Evolutionary conservation across 495 filamentous ascomycete species (phyloP), one percentile per base, ranked within the genome.

Genomic region (Cryomyces minteri): DNA sequence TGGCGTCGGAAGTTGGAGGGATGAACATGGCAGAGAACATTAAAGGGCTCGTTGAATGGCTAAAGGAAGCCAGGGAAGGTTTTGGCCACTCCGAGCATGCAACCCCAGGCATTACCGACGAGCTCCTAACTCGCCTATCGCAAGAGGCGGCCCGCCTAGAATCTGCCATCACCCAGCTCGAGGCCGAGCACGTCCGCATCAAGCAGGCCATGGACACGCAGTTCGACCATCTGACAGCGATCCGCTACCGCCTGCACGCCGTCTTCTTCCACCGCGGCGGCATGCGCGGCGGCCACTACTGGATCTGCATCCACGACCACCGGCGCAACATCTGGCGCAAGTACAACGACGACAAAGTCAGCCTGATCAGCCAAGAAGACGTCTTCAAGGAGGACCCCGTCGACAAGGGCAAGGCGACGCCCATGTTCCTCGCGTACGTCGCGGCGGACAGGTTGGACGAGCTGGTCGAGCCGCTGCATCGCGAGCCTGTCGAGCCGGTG

Each of bases 231-330:
- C 61, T 72, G 51, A 67, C 64, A 31, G 58, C 74, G 25, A 59
- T 83, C 25, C 69, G 76, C 3, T 99, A 95, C 59, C 75, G 72
- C n/a, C 74, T 99, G 9, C 84, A 92, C 46, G 83, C 90, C 0
- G 81, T 95, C 18, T 88, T 96, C 59, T 84, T 94, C 43, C 92
- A 99, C 56, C 73, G 79, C 4, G 92, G 80, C 39, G 9, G 55
- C 10, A 50, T 62, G 2, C 64, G 61, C 12, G 82, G 80, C 42
- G 90, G 90, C 1, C 90, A 98, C 60, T 99, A 95, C 65, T 99
- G 84, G 76, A 86, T 95, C 47, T 95, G 87, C 69, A 93, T 98
- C 53, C 80, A 76, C 56, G 90, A 96, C 60, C 93, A 92, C 58
- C 67, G 76, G 44, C 68, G 72, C 33, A 67, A 79, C 12, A 62